Percentiles rank a stretch among this genome's conserved stretches.
Evolutionary conservation across 2,329 filamentous ascomycete species (phyloP).

Genomic region (Aspergillus puulaauensis): DNA sequence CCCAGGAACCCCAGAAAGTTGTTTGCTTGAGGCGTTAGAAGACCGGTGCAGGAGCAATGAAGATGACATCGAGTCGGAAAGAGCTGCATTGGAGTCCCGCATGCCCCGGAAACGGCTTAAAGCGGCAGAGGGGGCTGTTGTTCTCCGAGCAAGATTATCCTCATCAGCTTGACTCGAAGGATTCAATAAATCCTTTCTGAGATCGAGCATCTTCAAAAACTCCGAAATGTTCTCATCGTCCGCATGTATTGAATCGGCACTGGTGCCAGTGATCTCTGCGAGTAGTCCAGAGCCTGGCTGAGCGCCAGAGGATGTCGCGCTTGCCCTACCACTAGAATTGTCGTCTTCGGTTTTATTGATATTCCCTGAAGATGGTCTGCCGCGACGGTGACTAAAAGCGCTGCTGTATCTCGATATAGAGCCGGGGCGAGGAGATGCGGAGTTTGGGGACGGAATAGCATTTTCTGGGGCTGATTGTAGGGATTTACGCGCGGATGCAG

Average conservation of each 20-base stretch:
- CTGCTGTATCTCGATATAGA: constrained; percentile 86
- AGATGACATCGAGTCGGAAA: constrained; percentile 91
- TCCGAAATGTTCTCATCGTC: constrained; percentile 94
- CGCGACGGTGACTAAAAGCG: constrained; percentile 84
- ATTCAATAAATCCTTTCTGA: constrained; percentile 78
- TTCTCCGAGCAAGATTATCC: constrained; percentile 70
- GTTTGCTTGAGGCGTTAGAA: constrained; percentile 73
- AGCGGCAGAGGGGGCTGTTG: constrained; percentile 75
- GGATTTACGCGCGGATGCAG: constrained; percentile 38
- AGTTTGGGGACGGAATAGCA: constrained; percentile 63
- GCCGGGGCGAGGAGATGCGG: constrained; percentile 75
- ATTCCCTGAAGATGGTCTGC: constrained; percentile 73
- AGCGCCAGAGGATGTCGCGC: constrained; percentile 50
- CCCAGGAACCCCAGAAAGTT: constrained; percentile 63
- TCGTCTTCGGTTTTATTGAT: constrained; percentile 58
- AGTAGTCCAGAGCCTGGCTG: constrained; percentile 78
- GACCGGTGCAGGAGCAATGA: constrained; percentile 83
- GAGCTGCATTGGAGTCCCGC: constrained; percentile 81
- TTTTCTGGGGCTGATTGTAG: constrained; percentile 60
- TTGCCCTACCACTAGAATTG: constrained; percentile 59
- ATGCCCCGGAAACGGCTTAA: constrained; percentile 84
- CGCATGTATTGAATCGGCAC: constrained; percentile 65
- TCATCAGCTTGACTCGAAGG: constrained; percentile 57
- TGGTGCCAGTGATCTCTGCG: constrained; percentile 65
- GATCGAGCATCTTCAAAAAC: constrained; percentile 85